A percentile compares a stretch with the other conserved stretches of the same genome.
Evolutionary conservation across 306 rosid species (phyloP).

Genomic region (Psophocarpus tetragonolobus): DNA sequence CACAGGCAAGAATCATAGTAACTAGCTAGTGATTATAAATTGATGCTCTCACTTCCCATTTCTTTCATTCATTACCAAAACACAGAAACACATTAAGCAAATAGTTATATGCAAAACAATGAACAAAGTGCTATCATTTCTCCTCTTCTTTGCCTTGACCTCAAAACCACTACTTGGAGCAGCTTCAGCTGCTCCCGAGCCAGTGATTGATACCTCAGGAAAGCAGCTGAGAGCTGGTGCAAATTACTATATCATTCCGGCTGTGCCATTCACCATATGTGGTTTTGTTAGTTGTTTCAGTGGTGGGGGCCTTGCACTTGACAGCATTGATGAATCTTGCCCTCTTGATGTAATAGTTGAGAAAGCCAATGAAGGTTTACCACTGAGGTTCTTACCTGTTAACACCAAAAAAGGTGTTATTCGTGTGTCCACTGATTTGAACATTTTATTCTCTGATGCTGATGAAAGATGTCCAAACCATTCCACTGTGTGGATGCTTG

Average conservation of each 20-base stretch:
- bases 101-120: constrained; percentile 16
- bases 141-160: not conserved
- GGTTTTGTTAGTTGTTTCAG: not conserved
- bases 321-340: not conserved
- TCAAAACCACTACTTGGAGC: constrained; percentile 5
- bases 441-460: constrained; percentile 40
- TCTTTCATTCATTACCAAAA: not conserved
- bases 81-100: not conserved
- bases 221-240: constrained; percentile 13
- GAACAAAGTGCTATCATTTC: not conserved
- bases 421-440: constrained; percentile 44
- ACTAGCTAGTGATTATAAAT: not conserved
- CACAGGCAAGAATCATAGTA: not conserved
- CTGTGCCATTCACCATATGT: constrained; percentile 3
- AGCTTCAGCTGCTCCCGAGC: constrained; percentile 1
- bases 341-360: constrained; percentile 44
- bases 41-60: not conserved
- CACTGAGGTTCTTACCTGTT: constrained; percentile 37
- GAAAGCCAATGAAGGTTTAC: constrained; percentile 32
- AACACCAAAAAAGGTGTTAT: constrained; percentile 36
- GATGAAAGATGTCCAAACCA: not conserved
- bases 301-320: constrained; percentile 3
- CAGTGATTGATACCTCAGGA: constrained; percentile 43
- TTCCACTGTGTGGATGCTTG: constrained; percentile 52
- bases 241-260: constrained; percentile 31